Conservation (phyloP, 257 asterid genomes). For the Voacanga thouarsii region DNA sequence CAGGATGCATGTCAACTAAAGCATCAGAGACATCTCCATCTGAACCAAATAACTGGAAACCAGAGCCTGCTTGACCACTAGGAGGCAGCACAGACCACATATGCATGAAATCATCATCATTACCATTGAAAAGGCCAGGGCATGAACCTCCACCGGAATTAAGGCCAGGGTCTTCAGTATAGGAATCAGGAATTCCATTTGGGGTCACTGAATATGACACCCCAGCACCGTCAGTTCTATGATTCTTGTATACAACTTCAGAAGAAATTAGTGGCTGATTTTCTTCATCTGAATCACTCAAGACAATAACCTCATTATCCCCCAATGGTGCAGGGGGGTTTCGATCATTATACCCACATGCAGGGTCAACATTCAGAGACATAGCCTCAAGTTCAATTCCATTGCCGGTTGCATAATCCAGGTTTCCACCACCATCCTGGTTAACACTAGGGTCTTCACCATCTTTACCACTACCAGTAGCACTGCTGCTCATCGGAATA, state of each 20-base stretch:
- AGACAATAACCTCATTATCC: conserved; percentile 65
- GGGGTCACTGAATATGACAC: conserved; percentile 42
- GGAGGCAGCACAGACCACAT: conserved; percentile 82
- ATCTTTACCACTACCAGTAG: conserved; percentile 83
- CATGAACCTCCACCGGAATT: conserved; percentile 45
- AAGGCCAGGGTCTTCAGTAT: conserved; percentile 48
- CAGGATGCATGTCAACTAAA: conserved; percentile 58
- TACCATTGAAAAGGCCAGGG: conserved; percentile 44
- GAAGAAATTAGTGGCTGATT: conserved; percentile 40
- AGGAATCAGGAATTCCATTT: conserved; percentile 59
- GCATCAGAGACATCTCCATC: conserved; percentile 65
- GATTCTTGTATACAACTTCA: conserved; percentile 34
- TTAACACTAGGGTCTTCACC: conserved; percentile 87
- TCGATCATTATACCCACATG: conserved; percentile 37
- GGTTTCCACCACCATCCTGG: conserved; percentile 65
- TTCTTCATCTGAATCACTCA: conserved; percentile 93
- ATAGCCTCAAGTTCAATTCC: conserved; percentile 71
- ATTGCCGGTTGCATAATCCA: conserved; percentile 53
- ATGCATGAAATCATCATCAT: conserved; percentile 65
- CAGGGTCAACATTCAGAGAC: conserved; percentile 49
- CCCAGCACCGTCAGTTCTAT: conserved; percentile 38
- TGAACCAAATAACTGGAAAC: conserved; percentile 81
- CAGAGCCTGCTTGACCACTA: conserved; percentile 67
- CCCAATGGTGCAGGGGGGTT: conserved; percentile 43
- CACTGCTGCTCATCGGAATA: conserved; percentile 88